phyloP scores from a whole-genome alignment of 192 early-diverging fungal species.

The Backusella mclennaniae region DNA sequence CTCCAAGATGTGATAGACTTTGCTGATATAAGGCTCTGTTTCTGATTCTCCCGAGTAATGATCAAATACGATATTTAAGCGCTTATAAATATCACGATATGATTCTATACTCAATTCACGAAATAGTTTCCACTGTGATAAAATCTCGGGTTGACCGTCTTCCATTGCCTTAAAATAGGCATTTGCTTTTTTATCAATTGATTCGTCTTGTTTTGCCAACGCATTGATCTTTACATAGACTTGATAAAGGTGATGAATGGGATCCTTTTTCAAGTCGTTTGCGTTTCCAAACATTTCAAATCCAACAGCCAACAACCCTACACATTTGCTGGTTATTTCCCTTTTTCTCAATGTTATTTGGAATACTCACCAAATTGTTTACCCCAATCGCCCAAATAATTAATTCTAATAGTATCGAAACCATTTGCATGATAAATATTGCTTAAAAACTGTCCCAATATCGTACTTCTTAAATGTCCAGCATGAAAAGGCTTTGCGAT shows the following conservation, averaged over 20 bases:
- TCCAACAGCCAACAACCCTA: conserved; percentile 86
- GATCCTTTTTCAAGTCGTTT: conserved; percentile 64
- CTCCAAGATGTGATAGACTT: conserved; percentile 64
- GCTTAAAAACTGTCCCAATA: conserved; percentile 90
- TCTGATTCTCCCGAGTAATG: conserved; percentile 91
- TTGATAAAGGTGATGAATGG: conserved; percentile 87
- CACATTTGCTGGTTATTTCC: neutral
- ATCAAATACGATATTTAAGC: conserved; percentile 83
- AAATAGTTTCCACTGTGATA: conserved; percentile 81
- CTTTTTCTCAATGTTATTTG: neutral
- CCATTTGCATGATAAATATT: conserved; percentile 79
- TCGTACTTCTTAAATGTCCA: conserved; percentile 94
- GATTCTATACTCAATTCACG: conserved; percentile 81
- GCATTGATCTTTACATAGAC: conserved; percentile 86
- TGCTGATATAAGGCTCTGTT: conserved; percentile 63
- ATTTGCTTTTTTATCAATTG: conserved; percentile 75
- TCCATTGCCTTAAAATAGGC: conserved; percentile 92
- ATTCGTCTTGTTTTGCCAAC: conserved; percentile 57
- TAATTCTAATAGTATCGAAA: conserved; percentile 80
- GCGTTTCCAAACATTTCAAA: conserved; percentile 76
- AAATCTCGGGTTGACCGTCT: conserved; percentile 63
- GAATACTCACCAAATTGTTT: conserved; percentile 86
- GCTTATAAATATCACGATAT: conserved; percentile 79
- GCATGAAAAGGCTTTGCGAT: conserved; percentile 98
- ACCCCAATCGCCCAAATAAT: conserved; percentile 99